Conservation (phyloP, 2,329 filamentous ascomycete species). For the Atkinsonella texensis region DNA sequence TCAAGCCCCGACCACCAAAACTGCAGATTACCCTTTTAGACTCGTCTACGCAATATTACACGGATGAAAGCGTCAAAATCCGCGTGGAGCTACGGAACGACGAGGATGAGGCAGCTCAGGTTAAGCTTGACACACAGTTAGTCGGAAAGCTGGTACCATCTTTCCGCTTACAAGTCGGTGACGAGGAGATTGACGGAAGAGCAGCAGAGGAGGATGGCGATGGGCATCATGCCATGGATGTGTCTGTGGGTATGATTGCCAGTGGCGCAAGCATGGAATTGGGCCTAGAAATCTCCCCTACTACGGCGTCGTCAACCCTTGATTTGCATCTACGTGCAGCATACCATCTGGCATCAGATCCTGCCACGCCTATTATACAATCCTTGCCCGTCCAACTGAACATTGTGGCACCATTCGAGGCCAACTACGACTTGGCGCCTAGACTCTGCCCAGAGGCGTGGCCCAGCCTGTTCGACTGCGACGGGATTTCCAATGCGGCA, state of each 20-base stretch:
- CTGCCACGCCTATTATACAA: constrained; percentile 71
- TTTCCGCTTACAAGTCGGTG: constrained; percentile 29
- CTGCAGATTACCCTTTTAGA: constrained; percentile 60
- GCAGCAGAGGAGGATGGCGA: constrained; percentile 22
- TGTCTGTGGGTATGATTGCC: constrained; percentile 35
- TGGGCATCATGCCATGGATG: constrained; percentile 29
- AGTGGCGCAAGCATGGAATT: constrained; percentile 31
- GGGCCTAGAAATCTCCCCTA: constrained; percentile 38
- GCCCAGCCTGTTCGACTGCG: constrained; percentile 73
- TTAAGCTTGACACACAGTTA: constrained; percentile 57
- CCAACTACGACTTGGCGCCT: constrained; percentile 78
- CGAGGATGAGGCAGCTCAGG: constrained; percentile 67
- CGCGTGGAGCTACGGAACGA: constrained; percentile 63
- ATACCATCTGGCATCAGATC: constrained; percentile 71
- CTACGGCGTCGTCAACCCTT: constrained; percentile 40
- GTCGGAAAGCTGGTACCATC: constrained; percentile 43
- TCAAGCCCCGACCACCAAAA: constrained; percentile 85
- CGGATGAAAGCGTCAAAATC: constrained; percentile 63
- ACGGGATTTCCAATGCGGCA: constrained; percentile 28
- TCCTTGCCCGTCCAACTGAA: constrained; percentile 55
- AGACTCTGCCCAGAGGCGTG: constrained; percentile 66
- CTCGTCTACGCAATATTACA: constrained; percentile 64
- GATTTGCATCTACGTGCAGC: constrained; percentile 60
- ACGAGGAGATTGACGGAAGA: constrained; percentile 18
- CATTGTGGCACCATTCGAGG: constrained; percentile 77